Evolutionary conservation across 768 basidiomycete genomes (phyloP), one percentile per base, ranked within the genome.

Genomic region (Boletus reticuloceps): DNA sequence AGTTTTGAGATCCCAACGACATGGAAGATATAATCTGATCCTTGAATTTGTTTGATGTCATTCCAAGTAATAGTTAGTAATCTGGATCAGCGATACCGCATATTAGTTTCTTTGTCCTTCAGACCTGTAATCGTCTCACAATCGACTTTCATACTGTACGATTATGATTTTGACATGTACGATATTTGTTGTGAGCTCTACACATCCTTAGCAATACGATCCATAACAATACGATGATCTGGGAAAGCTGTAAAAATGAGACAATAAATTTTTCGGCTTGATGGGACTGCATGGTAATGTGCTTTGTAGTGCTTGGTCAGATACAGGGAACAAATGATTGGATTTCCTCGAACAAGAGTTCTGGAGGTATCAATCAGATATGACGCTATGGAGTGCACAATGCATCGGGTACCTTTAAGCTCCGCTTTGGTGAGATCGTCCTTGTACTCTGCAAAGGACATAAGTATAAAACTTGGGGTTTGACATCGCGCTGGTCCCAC

Each of bases 291-390:
- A 38, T 39, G 36, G 14, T 36, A 16, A 4, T 12, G 38, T 17
- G n/a, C 6, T 8, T 39, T 16, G 8, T 39, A 31, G 25, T 43
- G 34, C 42, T 45, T 16, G 29, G 45, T 74, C 72, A 86, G 64
- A 89, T 83, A 46, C 82, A 75, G 13, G 89, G 84, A 53, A 76
- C 73, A 68, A 94, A 91, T 13, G 83, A 83, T 62, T 87, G 77
- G 57, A 95, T 89, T 75, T 96, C 92, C 47, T 89, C 85, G 66
- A 86, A 94, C 27, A 93, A 77, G 48, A 93, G 79, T 65, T 88
- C 84, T 75, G 59, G 32, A 50, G 6, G 41, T 4, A 20, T 31
- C 27, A 13, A 37, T 69, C 51, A 60, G 46, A 54, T 36, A 63
- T 22, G 19, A 22, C 13, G 47, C 36, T 27, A 16, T 38, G 16